These are phyloP conservation scores for Salix arbutifolia DNA, from an alignment of 345 rosid species.

Conservation along the genomic window DNA sequence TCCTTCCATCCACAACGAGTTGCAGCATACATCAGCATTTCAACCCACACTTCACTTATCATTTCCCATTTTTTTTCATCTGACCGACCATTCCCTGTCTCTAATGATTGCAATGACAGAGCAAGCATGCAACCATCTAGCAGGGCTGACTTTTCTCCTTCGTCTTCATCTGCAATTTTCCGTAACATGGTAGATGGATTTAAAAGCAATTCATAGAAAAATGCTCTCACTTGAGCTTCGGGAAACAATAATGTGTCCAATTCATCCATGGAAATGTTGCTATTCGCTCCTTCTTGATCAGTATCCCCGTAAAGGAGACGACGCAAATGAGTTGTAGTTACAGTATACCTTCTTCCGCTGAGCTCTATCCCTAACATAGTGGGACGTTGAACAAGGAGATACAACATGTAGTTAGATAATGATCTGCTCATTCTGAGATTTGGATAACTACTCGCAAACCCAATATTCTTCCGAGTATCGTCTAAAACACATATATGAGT, in stretches of 20 bases:
- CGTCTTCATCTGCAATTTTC: accelerated
- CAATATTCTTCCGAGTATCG: too few species aligned
- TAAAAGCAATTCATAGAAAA: background rate
- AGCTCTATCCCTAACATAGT: background rate
- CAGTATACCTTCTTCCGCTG: background rate
- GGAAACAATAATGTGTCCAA: too few species aligned
- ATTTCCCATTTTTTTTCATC: background rate
- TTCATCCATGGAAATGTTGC: too few species aligned
- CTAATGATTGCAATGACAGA: background rate
- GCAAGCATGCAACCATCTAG: background rate
- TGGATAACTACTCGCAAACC: too few species aligned
- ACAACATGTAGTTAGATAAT: background rate
- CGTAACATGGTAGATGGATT: background rate
- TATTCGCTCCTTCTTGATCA: accelerated
- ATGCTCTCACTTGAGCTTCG: background rate
- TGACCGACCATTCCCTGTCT: too few species aligned
- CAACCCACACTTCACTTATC: background rate
- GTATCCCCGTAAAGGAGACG: accelerated
- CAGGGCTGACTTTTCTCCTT: background rate
- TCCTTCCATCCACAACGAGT: background rate
- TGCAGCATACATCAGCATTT: background rate
- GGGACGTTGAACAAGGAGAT: background rate
- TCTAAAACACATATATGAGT: background rate
- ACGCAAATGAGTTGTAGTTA: background rate
- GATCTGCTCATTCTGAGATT: background rate